Conservation (phyloP, 2,329 filamentous ascomycete species). For the Madurella mycetomatis region DNA sequence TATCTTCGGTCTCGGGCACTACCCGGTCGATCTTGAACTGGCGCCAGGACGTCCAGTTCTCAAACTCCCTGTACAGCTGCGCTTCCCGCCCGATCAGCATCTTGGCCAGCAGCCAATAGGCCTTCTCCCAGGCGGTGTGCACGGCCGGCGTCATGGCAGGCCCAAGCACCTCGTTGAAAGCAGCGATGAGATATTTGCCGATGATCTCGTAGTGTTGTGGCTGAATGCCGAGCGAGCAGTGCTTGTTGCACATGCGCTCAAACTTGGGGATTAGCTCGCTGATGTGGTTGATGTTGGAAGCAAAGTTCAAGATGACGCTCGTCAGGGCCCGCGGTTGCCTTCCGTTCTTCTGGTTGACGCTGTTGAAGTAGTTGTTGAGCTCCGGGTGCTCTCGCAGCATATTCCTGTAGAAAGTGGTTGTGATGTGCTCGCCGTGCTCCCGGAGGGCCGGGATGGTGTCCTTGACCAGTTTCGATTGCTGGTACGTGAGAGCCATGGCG, state of each 20-base stretch:
- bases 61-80: constrained; percentile 56
- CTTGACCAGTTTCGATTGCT: constrained; percentile 62
- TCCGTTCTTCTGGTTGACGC: constrained; percentile 57
- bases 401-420: constrained; percentile 66
- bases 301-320: constrained; percentile 64
- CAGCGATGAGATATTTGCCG: constrained; percentile 62
- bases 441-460: constrained; percentile 65
- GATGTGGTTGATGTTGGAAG: constrained; percentile 63
- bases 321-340: constrained; percentile 60
- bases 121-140: constrained; percentile 63
- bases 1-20: constrained; percentile 61
- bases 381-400: constrained; percentile 62
- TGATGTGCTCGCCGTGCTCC: constrained; percentile 64
- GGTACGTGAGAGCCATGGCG: constrained; percentile 40
- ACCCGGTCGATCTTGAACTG: constrained; percentile 63
- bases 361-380: constrained; percentile 68
- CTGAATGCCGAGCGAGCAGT: constrained; percentile 64
- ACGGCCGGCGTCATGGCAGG: constrained; percentile 61
- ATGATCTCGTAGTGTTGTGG: constrained; percentile 69
- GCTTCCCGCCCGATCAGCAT: constrained; percentile 65
- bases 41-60: constrained; percentile 63
- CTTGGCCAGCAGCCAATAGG: constrained; percentile 69
- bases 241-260: constrained; percentile 64
- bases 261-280: constrained; percentile 50
- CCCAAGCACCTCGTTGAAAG: constrained; percentile 64